Base-by-base conservation (phyloP, 2,329 filamentous ascomycete species). In the Raffaelea ambrosiae region DNA sequence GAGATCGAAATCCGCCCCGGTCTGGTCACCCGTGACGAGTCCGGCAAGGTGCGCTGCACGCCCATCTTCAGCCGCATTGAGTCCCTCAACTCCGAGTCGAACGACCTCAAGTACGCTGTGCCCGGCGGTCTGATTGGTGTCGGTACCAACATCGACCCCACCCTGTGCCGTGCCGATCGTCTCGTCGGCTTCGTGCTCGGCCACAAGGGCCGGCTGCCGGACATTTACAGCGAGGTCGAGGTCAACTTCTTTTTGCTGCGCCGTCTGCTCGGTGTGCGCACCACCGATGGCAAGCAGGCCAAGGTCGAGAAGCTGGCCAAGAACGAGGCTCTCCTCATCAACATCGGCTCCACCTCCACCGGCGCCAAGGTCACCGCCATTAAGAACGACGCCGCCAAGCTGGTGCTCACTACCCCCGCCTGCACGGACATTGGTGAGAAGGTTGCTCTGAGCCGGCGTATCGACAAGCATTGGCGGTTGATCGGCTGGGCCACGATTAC, bases 271-370 rank as follows among this genome's bases (percentile, higher is more conserved):
- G 93, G 93, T 81, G 93, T 98, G 61, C 90, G 94, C 73, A 95
- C 93, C 42, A 89, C 91, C 54, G 93, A 98, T 59, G 93, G 93
- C 66, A 98, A 98, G 77, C 93, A 97, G 72, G 91, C 91, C 63
- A 98, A 98, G 84, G 93, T 98, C 57, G 89, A 90, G 60, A 98
- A 98, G 76, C 77, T 98, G 56, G 77, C 89, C 49, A 98, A 97
- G 83, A 96, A 95, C 71, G 93, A 98, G 69, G 89, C 97, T 61
- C 84, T 98, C 69, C 97, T 98, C 93, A 93, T 98, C 57, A 98
- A 98, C 76, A 98, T 98, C 64, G 93, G 93, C 53, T 95, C 88
- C 35, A 97, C 91, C 10, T 94, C 93, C 42, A 96, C 91, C 14
- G 93, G 93, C 69, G 93, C 93, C 57, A 98, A 97, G 81, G 88